Base-by-base conservation (phyloP, 2,329 filamentous ascomycete species). In the Ophiostoma quercus region DNA sequence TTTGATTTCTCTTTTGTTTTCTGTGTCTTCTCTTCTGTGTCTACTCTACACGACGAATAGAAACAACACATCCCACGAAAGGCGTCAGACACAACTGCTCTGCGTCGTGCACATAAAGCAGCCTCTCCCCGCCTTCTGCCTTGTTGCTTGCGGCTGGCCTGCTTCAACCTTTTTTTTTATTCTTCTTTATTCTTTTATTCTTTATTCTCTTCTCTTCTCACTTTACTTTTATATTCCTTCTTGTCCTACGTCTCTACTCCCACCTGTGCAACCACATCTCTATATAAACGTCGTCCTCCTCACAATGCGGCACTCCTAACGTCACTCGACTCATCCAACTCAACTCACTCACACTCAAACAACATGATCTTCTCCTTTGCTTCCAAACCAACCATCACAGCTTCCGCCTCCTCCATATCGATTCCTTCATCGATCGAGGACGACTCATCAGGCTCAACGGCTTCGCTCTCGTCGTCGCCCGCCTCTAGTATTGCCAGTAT, bases 131-230 rank as follows among this genome's bases (percentile, higher is more conserved):
- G 34, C 67, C 51, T 34, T 69, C 57, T 62, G 25, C 19, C 37
- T 34, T 66, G 54, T 67, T 39, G 66, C 32, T 66, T 66, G 72
- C 72, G 72, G 72, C 71, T 71, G 72, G 72, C 47, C 71, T 73
- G 70, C 72, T 47, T 73, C 68, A 57, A 25, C 43, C 43, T 47
- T 16, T 73, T 63, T 51, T 70, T 12, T 71, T n/a, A n/a, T n/a
- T 63, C 57, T 32, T n/a, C n/a, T 29, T 29, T 29, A 29, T n/a
- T 69, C 68, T 11, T 41, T 60, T 62, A 25, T 60, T 67, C 62
- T 22, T 68, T 3, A 19, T 65, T 39, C 25, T 37, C 9, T 8
- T 29, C 57, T 62, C 67, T 19, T 67, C 34, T n/a, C 63, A 41
- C 69, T 37, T 7, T 9, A 9, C 6, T 12, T 11, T 41, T 37